Conservation (phyloP, 306 rosid species). For the Leucaena leucocephala region DNA sequence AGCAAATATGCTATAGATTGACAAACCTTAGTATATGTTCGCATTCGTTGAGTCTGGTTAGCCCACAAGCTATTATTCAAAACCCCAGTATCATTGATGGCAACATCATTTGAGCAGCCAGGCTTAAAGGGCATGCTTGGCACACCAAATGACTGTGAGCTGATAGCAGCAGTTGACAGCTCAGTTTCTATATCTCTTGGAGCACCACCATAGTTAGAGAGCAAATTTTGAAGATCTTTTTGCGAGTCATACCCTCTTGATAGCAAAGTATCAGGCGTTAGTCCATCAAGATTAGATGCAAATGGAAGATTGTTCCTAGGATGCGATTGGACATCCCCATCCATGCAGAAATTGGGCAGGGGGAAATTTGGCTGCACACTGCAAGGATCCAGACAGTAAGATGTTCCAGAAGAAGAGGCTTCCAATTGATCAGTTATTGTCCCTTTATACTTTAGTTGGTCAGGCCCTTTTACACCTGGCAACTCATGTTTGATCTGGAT, state of each 20-base stretch:
- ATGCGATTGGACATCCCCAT: slow-evolving; percentile 89
- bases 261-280: slow-evolving; percentile 83
- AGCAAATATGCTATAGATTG: neutral
- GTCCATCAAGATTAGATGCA: slow-evolving; percentile 71
- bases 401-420: slow-evolving; percentile 94
- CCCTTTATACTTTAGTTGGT: slow-evolving; percentile 74
- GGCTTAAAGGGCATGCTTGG: slow-evolving; percentile 83
- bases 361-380: slow-evolving; percentile 74
- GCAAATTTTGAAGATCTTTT: slow-evolving; percentile 90
- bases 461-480: slow-evolving; percentile 68
- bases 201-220: slow-evolving; percentile 75
- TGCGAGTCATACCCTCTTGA: slow-evolving; percentile 91
- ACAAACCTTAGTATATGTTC: slow-evolving; percentile 95
- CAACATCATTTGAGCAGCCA: slow-evolving; percentile 84
- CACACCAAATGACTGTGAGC: slow-evolving; percentile 91
- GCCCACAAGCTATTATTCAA: slow-evolving; percentile 75
- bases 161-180: slow-evolving; percentile 87
- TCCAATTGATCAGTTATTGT: slow-evolving; percentile 75
- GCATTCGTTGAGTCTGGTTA: slow-evolving; percentile 84
- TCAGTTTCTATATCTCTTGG: slow-evolving; percentile 93
- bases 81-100: slow-evolving; percentile 75
- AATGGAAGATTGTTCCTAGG: slow-evolving; percentile 70
- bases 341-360: slow-evolving; percentile 78
- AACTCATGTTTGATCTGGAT: slow-evolving; percentile 72
- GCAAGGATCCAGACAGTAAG: slow-evolving; percentile 90